Evolutionary conservation across 345 rosid genomes (phyloP), one percentile per base, ranked within the genome.

Genomic region (Aquilaria malaccensis): DNA sequence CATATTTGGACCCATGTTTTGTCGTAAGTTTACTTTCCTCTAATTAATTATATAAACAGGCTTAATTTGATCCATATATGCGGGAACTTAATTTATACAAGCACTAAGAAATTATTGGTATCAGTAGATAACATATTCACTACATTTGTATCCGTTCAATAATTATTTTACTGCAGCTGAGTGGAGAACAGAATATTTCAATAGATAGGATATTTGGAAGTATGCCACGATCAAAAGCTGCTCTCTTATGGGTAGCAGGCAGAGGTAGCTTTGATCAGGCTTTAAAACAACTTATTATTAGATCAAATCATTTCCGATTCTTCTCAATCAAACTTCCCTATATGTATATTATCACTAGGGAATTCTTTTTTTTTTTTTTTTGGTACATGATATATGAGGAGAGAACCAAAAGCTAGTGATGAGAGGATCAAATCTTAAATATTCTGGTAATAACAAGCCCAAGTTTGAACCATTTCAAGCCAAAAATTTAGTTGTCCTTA

Each of bases 1-100:
- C 82, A 85, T 41, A 74, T 85, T 11, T 88, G 93, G 96, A 80
- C 70, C 61, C 85, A 82, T 62, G 70, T 84, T 52, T 77, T 82
- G 48, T 58, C 78, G 96, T 85, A 85, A 85, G 96, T 72, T 22
- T 60, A 54, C 50, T 63, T 47, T 58, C 31, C 7, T 2, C 63
- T 22, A 30, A 29, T 63, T 10, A 22, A 22, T 22, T 22, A 22
- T 22, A 22, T 22, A 22, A 22, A 22, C 22, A 22, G 22, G 22
- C 22, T 22, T 22, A 22, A 22, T 22, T 22, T 22, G 22, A 22
- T 22, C 22, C 22, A 22, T 22, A 45, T 50, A 1, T 9, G 33
- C 1, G 13, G 50, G 10, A 13, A 12, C 6, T 33, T 47, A 30
- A 55, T 12, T 11, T 9, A 33, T 30, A 57, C 14, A 47, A 32